Evolutionary conservation across 768 basidiomycete species (phyloP), one percentile per base, ranked within the genome.

Genomic region (Tricholoma bakamatsutake): DNA sequence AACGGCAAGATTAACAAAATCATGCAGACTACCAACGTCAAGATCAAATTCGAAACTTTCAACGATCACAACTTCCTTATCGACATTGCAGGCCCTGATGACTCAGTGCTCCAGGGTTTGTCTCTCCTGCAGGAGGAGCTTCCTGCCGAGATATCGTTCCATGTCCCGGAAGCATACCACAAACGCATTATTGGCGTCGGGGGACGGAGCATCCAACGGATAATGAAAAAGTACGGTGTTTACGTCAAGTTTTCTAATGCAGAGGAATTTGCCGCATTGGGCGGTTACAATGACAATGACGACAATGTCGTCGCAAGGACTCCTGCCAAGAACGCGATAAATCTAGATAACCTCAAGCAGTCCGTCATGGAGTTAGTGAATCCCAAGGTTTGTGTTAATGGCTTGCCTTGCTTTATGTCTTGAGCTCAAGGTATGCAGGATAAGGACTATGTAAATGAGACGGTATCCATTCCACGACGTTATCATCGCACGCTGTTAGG

Each of bases 1-100:
- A 98, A 98, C 65, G 96, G 96, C 56, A 99, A 99, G 74, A 93
- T 98, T 71, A 98, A 98, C 78, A 98, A 98, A 76, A 97, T 98
- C 69, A 98, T 98, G 93, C 94, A 98, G 71, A 88, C 86, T 11
- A 90, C 95, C 30, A 91, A 90, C 62, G 94, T 95, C 68, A 96
- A 97, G 76, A 97, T 99, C 79, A 97, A 97, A 73, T 98, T 98
- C 59, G 96, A 98, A 76, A 96, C 95, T 5, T 91, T 96, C 76
- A 97, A 94, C 67, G 93, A 96, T 67, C 85, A 93, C 70, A 93
- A 95, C 69, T 94, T 95, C 74, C 80, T 94, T 64, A 93, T 96
- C 64, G 93, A 96, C 70, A 84, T 96, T 61, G 82, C 91, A 37
- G 90, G 93, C 27, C 84, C 84, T 60, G 90, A 94, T 66, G 78